phyloP scores from a whole-genome alignment of 106 monocot genomes.

The Hemerocallis citrina region DNA sequence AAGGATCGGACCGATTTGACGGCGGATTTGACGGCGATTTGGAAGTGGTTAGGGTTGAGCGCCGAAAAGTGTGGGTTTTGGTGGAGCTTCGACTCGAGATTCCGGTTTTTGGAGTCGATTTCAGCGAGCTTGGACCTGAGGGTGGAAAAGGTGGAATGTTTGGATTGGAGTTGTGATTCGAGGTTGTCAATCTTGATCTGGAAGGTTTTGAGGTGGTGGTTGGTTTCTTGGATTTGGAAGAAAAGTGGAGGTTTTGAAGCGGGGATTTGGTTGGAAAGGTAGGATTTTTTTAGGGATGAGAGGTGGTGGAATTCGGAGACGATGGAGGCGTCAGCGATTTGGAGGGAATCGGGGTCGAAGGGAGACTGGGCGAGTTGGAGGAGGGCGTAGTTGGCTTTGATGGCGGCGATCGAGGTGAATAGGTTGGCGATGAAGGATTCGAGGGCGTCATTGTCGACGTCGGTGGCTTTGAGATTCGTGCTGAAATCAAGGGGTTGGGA shows the following conservation, averaged over 20 bases:
- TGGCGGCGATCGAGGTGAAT: constrained; percentile 55
- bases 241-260: not conserved
- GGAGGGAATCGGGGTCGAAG: constrained; percentile 56
- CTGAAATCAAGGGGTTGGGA: constrained; percentile 3
- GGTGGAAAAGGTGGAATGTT: constrained; percentile 18
- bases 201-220: constrained; percentile 36
- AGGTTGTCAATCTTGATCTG: constrained; percentile 40
- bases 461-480: not conserved
- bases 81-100: constrained; percentile 12
- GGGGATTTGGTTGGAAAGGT: constrained; percentile 19
- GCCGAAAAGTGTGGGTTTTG: constrained; percentile 24
- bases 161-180: constrained; percentile 22
- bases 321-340: constrained; percentile 46
- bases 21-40: constrained; percentile 15
- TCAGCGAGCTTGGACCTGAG: constrained; percentile 15
- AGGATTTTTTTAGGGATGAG: constrained; percentile 43
- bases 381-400: constrained; percentile 82
- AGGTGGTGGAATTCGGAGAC: constrained; percentile 50
- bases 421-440: constrained; percentile 44
- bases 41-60: constrained; percentile 31
- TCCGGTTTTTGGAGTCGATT: constrained; percentile 3
- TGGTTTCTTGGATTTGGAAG: constrained; percentile 39
- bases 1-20: constrained; percentile 47
- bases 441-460: constrained; percentile 9
- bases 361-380: constrained; percentile 75